These are phyloP conservation scores for Coffea canephora DNA, from an alignment of 257 asterid species.

Conservation along the genomic window DNA sequence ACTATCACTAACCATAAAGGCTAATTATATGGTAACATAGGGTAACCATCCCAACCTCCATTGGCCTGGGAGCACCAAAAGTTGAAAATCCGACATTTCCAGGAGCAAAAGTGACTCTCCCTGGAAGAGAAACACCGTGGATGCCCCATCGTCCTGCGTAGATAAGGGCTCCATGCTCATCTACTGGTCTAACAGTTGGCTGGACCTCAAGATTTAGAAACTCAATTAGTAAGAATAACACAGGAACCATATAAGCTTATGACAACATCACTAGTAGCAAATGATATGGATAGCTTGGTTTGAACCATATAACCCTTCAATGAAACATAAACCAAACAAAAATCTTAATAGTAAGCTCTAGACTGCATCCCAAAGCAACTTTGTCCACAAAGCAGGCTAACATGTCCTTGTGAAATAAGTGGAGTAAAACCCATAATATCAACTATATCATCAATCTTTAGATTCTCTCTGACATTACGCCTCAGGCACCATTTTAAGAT, in stretches of 20 bases:
- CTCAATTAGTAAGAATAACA: not conserved
- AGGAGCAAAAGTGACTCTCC: conserved; percentile 97
- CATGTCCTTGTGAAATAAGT: not conserved
- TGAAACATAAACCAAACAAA: not conserved
- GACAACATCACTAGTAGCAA: not conserved
- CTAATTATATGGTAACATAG: not conserved
- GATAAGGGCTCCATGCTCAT: conserved; percentile 86
- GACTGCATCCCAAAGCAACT: not conserved
- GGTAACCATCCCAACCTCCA: conserved; percentile 56
- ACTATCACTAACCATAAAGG: conserved; percentile 11
- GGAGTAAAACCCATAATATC: not conserved
- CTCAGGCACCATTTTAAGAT: not conserved
- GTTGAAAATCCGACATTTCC: conserved; percentile 91
- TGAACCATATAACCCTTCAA: not conserved
- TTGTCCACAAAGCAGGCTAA: not conserved
- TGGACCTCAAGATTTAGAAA: conserved; percentile 26
- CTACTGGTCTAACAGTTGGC: conserved; percentile 73
- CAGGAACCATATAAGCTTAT: not conserved
- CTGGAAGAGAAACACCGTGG: conserved; percentile 92
- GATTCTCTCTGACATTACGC: not conserved
- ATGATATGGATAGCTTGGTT: not conserved
- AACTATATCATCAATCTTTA: not conserved
- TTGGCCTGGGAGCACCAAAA: conserved; percentile 94
- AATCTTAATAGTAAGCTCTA: not conserved
- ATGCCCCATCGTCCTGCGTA: conserved; percentile 95